A percentile compares a stretch with the other conserved stretches of the same genome.
Conservation (phyloP, 1,284 basidiomycete species). For the Kalmanozyma brasiliensis region DNA sequence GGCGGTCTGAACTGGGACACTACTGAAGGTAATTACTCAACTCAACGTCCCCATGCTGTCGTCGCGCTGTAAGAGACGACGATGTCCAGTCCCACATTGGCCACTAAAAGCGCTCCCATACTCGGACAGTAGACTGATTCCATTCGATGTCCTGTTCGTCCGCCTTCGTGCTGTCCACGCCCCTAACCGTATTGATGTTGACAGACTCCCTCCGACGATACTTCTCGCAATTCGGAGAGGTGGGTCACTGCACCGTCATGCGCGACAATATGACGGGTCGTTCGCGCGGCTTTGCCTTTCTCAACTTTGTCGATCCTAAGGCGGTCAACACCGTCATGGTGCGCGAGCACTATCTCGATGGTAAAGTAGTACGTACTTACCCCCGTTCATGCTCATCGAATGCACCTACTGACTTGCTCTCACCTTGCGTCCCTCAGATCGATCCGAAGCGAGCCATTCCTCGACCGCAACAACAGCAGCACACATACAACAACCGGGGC, state of each 20-base stretch:
- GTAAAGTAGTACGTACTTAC: slow-evolving; percentile 81
- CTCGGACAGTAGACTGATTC: slow-evolving; percentile 6
- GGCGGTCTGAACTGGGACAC: slow-evolving; percentile 97
- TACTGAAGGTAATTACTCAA: slow-evolving; percentile 76
- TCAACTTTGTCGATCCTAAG: slow-evolving; percentile 87
- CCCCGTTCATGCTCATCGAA: not conserved
- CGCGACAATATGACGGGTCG: slow-evolving; percentile 85
- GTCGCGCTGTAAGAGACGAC: slow-evolving; percentile 64
- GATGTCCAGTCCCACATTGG: no score
- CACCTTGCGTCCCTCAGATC: slow-evolving; percentile 74
- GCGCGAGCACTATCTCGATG: slow-evolving; percentile 85
- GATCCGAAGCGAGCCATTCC: slow-evolving; percentile 99
- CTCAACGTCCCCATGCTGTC: not conserved
- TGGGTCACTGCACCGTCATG: slow-evolving; percentile 94
- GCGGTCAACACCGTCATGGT: slow-evolving; percentile 90
- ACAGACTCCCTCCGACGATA: slow-evolving; percentile 83
- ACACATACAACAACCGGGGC: slow-evolving; percentile 1
- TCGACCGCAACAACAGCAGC: slow-evolving; percentile 69
- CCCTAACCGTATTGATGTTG: no score
- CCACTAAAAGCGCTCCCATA: no score
- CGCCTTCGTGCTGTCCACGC: not conserved
- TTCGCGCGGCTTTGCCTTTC: slow-evolving; percentile 91
- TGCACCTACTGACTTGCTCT: not conserved
- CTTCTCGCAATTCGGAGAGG: slow-evolving; percentile 88
- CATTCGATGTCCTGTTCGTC: not conserved